Base-by-base conservation (phyloP, 2,329 filamentous ascomycete genomes). In the Xylariales sp. region DNA sequence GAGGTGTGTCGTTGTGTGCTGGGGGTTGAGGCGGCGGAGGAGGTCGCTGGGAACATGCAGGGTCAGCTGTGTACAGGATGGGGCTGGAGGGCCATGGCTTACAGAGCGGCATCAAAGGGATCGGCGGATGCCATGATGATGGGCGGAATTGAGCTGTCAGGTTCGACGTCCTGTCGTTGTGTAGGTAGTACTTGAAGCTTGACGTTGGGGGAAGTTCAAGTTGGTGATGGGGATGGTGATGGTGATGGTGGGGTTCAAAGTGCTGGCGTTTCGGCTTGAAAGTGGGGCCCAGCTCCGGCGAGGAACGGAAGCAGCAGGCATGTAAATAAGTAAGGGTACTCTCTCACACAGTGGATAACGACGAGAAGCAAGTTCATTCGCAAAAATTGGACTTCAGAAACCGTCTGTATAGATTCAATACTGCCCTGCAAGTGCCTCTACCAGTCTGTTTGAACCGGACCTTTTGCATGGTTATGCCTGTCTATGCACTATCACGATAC, bases 21-120 rank as follows among this genome's bases (percentile, higher is more conserved):
- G 94, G 31, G 93, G 93, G 70, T 95, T 94, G 48, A 98, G 85
- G 51, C 93, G 93, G 56, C 93, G 91, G 67, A 98, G 91, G 62
- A 98, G 90, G 74, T 98, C 93, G 60, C 93, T 97, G 64, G 37
- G 21, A 29, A 36, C 22, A 19, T 59, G 91, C 96, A 63, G 21
- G 38, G 33, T 24, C n/a, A 31, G 19, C 18, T 31, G 37, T 42
- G 19, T 8, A 3, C 42, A 28, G 34, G 31, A 45, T 22, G 24
- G 35, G 41, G 31, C 28, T 19, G 35, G 15, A 29, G n/a, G n/a
- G n/a, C n/a, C n/a, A n/a, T n/a, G 38, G 54, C 81, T 64, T 74
- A 88, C 84, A 88, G 79, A 43, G 84, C 84, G 59, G 82, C 86
- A 64, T 89, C 85, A 58, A 84, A 86, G 6, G 82, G 81, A 55